phyloP scores from a whole-genome alignment of 257 asterid genomes.

The Jasminum sambac region DNA sequence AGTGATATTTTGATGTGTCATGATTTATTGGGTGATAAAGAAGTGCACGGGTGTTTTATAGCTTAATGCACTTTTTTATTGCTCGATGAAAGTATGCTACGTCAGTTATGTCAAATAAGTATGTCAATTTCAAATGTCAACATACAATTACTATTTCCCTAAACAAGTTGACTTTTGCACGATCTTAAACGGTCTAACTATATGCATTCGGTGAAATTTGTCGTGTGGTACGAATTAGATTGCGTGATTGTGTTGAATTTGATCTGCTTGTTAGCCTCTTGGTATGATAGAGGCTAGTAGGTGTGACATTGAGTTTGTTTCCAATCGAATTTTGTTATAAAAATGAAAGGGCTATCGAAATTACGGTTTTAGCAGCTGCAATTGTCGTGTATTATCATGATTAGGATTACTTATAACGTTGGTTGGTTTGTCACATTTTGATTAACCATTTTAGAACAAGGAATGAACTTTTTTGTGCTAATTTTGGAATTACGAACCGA shows the following conservation, averaged over 20 bases:
- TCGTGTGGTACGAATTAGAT: neutral
- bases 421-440: neutral
- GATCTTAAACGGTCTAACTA: neutral
- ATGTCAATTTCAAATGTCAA: too few relatives aligned
- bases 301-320: conserved; percentile 17
- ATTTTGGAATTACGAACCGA: neutral
- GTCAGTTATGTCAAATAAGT: too few relatives aligned
- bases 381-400: neutral
- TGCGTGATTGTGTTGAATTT: neutral
- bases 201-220: neutral
- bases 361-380: too few relatives aligned
- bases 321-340: neutral
- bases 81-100: too few relatives aligned
- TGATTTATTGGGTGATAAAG: too few relatives aligned
- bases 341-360: neutral
- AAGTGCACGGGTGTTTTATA: too few relatives aligned
- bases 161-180: neutral
- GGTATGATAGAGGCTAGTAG: conserved; percentile 27
- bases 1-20: too few relatives aligned
- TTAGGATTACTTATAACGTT: neutral
- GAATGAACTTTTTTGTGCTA: neutral
- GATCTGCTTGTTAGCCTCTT: neutral
- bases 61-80: too few relatives aligned
- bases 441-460: neutral
- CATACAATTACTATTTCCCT: too few relatives aligned